Percentiles rank a stretch among this genome's conserved stretches.
Evolutionary conservation across 2,329 filamentous ascomycete species (phyloP).

Genomic region (Fusarium humuli): DNA sequence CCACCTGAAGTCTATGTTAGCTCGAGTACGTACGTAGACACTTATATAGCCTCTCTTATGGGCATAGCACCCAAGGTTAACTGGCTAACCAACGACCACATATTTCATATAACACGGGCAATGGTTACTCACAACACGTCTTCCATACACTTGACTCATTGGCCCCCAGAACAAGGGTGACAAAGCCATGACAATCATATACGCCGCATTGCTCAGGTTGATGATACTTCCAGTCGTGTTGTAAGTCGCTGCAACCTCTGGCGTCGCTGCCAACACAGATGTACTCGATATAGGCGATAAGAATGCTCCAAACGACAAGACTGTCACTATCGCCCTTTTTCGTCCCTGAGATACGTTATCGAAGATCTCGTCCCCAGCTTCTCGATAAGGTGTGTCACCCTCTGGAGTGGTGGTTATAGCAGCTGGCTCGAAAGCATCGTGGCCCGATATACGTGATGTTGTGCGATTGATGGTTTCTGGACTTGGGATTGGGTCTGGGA

Average conservation of each 20-base stretch:
- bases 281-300: constrained; percentile 81
- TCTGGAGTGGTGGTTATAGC: constrained; percentile 8
- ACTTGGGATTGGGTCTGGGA: not conserved
- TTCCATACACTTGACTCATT: constrained; percentile 73
- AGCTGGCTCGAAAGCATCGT: constrained; percentile 45
- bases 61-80: not conserved
- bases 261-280: constrained; percentile 77
- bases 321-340: constrained; percentile 74
- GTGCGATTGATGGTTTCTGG: constrained; percentile 38
- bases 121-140: constrained; percentile 62
- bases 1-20: constrained; percentile 40
- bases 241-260: constrained; percentile 76
- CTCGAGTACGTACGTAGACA: not conserved
- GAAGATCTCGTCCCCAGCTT: constrained; percentile 67
- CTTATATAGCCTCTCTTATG: not conserved
- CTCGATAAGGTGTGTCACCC: constrained; percentile 35
- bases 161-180: constrained; percentile 79
- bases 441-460: constrained; percentile 48
- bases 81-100: not conserved
- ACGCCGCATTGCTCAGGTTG: constrained; percentile 80
- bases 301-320: constrained; percentile 80
- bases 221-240: constrained; percentile 75
- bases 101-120: not conserved
- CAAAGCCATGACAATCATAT: constrained; percentile 79
- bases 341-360: constrained; percentile 69